These are phyloP conservation scores for Fraxinus sp. DNA, from an alignment of 305 asterid species.

Conservation along the genomic window DNA sequence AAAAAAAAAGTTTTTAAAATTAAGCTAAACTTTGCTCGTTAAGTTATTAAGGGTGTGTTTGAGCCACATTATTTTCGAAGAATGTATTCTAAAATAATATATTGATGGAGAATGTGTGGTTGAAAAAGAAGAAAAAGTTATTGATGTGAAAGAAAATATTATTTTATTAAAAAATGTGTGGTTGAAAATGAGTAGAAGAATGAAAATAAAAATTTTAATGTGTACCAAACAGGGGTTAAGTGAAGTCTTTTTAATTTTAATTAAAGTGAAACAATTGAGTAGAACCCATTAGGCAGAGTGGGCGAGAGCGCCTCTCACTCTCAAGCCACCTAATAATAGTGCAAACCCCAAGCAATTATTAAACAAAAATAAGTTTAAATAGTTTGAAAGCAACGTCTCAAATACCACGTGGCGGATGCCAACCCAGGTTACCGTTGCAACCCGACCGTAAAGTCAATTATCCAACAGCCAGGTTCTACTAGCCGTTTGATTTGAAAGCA, in stretches of 20 bases:
- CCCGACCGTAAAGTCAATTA: conserved; percentile 25
- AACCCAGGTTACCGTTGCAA: conserved; percentile 73
- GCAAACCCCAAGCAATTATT: conserved; percentile 31
- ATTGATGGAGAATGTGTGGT: neutral
- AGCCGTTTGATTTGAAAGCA: conserved; percentile 80
- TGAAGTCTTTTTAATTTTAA: neutral
- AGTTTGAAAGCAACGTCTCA: conserved; percentile 61
- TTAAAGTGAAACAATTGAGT: neutral
- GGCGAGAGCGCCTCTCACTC: neutral
- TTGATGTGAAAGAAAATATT: too few species aligned
- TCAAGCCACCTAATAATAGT: conserved; percentile 23
- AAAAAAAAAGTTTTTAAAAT: too few species aligned
- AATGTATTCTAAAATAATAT: too few species aligned
- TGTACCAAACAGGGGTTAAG: too few species aligned
- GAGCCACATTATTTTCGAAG: too few species aligned
- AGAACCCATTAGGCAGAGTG: neutral
- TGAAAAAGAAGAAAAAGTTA: too few species aligned
- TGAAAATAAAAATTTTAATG: too few species aligned
- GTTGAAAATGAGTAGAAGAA: too few species aligned
- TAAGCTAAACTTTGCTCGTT: neutral
- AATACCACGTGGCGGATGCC: conserved; percentile 40
- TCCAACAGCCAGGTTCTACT: conserved; percentile 57
- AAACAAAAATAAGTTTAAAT: conserved; percentile 14
- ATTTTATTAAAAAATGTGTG: too few species aligned
- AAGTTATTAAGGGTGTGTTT: neutral